A percentile compares a stretch with the other conserved stretches of the same genome.
phyloP scores from a whole-genome alignment of 768 basidiomycete species.

The Galerina sulciceps region DNA sequence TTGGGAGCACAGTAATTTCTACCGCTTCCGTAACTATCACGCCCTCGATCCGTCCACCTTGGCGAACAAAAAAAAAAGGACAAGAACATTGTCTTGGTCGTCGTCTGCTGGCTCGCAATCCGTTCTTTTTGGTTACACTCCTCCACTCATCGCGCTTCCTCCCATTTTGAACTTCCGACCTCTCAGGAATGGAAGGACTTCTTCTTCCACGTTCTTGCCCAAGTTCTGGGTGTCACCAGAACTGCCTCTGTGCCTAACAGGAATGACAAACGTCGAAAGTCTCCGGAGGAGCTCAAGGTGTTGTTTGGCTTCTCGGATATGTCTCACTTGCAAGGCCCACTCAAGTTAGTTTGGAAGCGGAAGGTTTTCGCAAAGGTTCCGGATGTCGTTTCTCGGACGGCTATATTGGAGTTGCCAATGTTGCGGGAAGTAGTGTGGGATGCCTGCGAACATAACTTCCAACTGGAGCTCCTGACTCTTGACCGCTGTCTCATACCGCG shows the following conservation, averaged over 20 bases:
- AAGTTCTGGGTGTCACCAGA: background rate
- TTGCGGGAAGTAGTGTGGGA: constrained; percentile 17
- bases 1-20: background rate
- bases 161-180: background rate
- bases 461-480: constrained; percentile 10
- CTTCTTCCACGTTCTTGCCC: background rate
- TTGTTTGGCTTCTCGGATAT: background rate
- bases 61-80: background rate
- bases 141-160: background rate
- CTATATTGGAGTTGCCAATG: background rate
- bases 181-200: background rate
- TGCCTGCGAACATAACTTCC: constrained; percentile 18
- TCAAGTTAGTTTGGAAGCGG: background rate
- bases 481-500: constrained; percentile 7
- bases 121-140: background rate
- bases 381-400: background rate
- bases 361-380: background rate
- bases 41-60: background rate
- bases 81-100: background rate
- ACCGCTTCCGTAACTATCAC: background rate
- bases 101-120: background rate
- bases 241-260: background rate
- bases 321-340: too few relatives aligned
- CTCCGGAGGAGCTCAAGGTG: background rate
- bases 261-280: background rate